Evolutionary conservation across 306 rosid species (phyloP).

Genomic region (Sophora flavescens): DNA sequence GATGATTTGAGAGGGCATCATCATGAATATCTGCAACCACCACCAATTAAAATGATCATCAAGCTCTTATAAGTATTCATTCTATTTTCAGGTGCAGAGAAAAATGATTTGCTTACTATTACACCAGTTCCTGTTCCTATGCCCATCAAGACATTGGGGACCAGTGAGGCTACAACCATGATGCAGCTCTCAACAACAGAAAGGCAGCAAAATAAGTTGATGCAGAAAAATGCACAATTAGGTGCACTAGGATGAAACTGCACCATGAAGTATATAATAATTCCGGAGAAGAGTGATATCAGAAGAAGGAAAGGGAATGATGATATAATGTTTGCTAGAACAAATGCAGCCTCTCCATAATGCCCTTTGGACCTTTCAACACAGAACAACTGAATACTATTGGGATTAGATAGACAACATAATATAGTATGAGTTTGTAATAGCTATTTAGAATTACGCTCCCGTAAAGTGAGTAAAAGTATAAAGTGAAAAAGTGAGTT

Average conservation of each 20-base stretch:
- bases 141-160: conserved; percentile 74
- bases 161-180: conserved; percentile 76
- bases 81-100: not conserved
- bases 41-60: conserved; percentile 6
- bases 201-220: conserved; percentile 61
- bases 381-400: conserved; percentile 55
- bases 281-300: conserved; percentile 53
- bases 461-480: too few species aligned
- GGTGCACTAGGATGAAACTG: conserved; percentile 55
- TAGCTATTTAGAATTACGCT: too few species aligned
- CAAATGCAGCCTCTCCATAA: conserved; percentile 70
- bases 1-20: conserved; percentile 56
- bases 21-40: conserved; percentile 58
- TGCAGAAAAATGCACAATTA: conserved; percentile 55
- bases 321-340: conserved; percentile 69
- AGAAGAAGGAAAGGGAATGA: conserved; percentile 69
- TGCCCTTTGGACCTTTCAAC: conserved; percentile 70
- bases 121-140: conserved; percentile 66
- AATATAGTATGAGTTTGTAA: too few species aligned
- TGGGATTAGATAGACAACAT: not conserved
- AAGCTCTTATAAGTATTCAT: not conserved
- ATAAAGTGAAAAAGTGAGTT: too few species aligned
- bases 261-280: conserved; percentile 66
- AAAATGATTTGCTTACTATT: conserved; percentile 54
- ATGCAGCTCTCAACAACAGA: conserved; percentile 69